Evolutionary conservation across 176 grass and related monocot genomes (phyloP).

Genomic region (Alloteropsis semialata): DNA sequence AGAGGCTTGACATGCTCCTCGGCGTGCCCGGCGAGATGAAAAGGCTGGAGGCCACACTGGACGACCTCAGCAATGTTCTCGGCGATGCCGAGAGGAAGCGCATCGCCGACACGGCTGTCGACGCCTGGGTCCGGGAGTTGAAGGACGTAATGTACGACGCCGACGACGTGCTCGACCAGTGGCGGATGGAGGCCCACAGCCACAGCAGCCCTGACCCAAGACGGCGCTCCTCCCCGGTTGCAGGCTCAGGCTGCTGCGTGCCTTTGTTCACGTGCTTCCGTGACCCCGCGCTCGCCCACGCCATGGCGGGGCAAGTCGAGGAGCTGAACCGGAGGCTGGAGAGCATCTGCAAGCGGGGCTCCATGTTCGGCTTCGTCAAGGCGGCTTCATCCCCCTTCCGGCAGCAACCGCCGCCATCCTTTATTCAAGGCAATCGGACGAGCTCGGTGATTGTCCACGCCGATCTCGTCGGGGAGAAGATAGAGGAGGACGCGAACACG

Average conservation of each 20-base stretch:
- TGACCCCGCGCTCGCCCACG: neutral
- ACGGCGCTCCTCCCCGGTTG: neutral
- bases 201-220: neutral
- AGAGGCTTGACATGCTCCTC: constrained; percentile 29
- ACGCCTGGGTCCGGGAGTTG: constrained; percentile 34
- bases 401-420: neutral
- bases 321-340: constrained; percentile 19
- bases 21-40: constrained; percentile 38
- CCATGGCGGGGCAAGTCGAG: neutral
- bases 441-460: constrained; percentile 9
- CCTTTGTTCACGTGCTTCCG: neutral
- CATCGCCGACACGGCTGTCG: neutral
- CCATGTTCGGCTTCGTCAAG: constrained; percentile 6
- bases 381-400: neutral
- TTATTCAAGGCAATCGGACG: neutral
- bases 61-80: constrained; percentile 19
- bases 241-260: constrained; percentile 13
- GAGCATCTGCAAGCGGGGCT: neutral
- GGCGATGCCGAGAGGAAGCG: constrained; percentile 41
- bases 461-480: neutral
- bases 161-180: constrained; percentile 35
- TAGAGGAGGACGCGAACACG: neutral
- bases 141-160: constrained; percentile 46
- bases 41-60: constrained; percentile 22
- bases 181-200: constrained; percentile 13